Percentiles rank a stretch among this genome's conserved stretches.
Evolutionary conservation across 2,329 filamentous ascomycete species (phyloP).

Genomic region (Fusarium domesticum): DNA sequence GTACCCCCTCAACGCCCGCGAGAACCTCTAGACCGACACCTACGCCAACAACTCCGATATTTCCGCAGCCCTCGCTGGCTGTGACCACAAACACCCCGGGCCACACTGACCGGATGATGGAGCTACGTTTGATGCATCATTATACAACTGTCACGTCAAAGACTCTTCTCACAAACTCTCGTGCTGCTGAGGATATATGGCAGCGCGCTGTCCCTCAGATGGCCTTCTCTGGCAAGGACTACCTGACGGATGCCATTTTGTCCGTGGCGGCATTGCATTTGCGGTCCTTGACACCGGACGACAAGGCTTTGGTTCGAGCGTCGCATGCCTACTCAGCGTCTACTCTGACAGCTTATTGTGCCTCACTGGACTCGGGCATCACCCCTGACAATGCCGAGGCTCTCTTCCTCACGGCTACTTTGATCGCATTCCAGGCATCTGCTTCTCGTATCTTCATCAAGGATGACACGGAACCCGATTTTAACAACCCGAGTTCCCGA

Average conservation of each 20-base stretch:
- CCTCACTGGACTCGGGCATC: conserved; percentile 54
- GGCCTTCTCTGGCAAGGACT: conserved; percentile 58
- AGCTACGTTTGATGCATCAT: conserved; percentile 63
- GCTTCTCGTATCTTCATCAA: conserved; percentile 61
- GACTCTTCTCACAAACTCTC: conserved; percentile 55
- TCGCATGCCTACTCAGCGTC: conserved; percentile 65
- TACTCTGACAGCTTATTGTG: conserved; percentile 58
- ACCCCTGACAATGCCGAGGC: conserved; percentile 59
- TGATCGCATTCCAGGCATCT: conserved; percentile 66
- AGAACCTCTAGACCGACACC: conserved; percentile 23
- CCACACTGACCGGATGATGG: conserved; percentile 49
- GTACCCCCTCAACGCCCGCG: conserved; percentile 18
- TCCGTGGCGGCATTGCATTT: conserved; percentile 63
- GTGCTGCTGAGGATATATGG: conserved; percentile 56
- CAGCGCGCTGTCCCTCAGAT: conserved; percentile 57
- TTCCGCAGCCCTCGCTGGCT: conserved; percentile 29
- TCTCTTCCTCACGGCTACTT: conserved; percentile 58
- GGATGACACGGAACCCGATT: conserved; percentile 45
- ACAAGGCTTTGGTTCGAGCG: conserved; percentile 57
- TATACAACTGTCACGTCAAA: conserved; percentile 60
- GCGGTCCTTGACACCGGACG: conserved; percentile 54
- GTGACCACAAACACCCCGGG: conserved; percentile 32
- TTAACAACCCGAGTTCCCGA: conserved; percentile 38
- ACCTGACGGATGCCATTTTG: conserved; percentile 61
- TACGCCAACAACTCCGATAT: conserved; percentile 35